A percentile compares a stretch with the other conserved stretches of the same genome.
phyloP scores from a whole-genome alignment of 2,329 filamentous ascomycete genomes.

The Grosmannia clavigera region DNA sequence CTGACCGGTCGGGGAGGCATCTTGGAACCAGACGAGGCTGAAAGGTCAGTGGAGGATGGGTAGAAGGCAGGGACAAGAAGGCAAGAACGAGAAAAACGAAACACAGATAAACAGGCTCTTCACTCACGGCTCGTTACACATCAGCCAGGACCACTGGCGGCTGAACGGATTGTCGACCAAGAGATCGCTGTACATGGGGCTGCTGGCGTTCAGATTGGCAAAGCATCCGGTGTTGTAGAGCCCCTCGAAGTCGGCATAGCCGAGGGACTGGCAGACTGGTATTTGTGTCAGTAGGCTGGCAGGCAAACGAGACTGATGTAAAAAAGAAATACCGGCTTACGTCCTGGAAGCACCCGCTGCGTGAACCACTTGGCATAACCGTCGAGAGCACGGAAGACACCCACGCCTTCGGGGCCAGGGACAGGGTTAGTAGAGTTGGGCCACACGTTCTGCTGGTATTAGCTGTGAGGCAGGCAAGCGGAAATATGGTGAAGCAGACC shows the following conservation, averaged over 20 bases:
- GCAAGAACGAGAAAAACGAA: no score
- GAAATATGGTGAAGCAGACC: neutral
- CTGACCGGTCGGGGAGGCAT: slow-evolving; percentile 29
- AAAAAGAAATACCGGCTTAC: neutral
- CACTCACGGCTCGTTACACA: slow-evolving; percentile 33
- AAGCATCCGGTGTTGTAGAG: slow-evolving; percentile 33
- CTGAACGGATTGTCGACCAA: slow-evolving; percentile 27
- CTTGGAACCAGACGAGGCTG: slow-evolving; percentile 24
- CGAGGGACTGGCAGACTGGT: slow-evolving; percentile 28
- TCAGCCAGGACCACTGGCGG: slow-evolving; percentile 43
- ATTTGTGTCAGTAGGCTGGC: neutral
- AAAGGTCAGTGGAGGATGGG: neutral
- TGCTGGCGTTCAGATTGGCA: slow-evolving; percentile 30
- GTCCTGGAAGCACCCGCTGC: slow-evolving; percentile 26
- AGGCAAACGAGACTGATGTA: neutral
- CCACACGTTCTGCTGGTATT: slow-evolving; percentile 21
- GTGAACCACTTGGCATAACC: slow-evolving; percentile 40
- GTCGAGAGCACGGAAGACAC: slow-evolving; percentile 33
- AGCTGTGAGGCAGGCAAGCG: neutral
- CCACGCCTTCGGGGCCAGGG: slow-evolving; percentile 38
- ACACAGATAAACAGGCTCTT: no score
- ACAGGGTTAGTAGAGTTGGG: slow-evolving; percentile 24
- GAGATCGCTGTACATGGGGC: slow-evolving; percentile 26
- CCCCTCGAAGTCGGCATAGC: slow-evolving; percentile 14
- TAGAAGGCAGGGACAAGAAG: neutral